phyloP scores from a whole-genome alignment of 257 asterid genomes.

The Ligustrum vulgare region DNA sequence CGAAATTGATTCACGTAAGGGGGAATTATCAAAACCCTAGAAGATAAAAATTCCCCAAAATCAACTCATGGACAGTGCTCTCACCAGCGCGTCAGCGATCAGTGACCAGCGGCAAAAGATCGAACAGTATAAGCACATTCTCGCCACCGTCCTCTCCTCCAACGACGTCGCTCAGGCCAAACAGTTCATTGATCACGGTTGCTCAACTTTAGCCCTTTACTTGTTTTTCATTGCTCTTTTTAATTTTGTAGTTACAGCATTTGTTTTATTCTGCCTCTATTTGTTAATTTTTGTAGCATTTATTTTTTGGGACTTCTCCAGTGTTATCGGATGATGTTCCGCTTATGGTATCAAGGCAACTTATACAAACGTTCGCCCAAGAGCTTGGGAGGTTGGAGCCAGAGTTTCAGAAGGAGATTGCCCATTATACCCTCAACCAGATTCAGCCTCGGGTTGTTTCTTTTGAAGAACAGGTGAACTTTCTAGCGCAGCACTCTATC shows the following conservation, averaged over 20 bases:
- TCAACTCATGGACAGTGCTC: constrained; percentile 71
- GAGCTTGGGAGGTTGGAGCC: constrained; percentile 85
- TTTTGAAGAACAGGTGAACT: constrained; percentile 84
- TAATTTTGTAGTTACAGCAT: not conserved
- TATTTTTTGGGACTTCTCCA: constrained; percentile 25
- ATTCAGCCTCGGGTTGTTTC: constrained; percentile 96
- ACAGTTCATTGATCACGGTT: constrained; percentile 72
- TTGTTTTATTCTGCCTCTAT: not conserved
- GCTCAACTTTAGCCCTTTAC: not conserved
- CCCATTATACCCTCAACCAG: constrained; percentile 87
- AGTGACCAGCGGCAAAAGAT: constrained; percentile 93
- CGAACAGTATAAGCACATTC: constrained; percentile 91
- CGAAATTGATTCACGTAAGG: not conserved
- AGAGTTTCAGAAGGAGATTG: constrained; percentile 84
- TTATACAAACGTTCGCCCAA: constrained; percentile 87
- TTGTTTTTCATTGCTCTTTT: not conserved
- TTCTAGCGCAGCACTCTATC: not conserved
- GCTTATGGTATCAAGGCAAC: constrained; percentile 94
- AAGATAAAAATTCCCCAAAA: not conserved
- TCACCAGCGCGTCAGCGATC: constrained; percentile 88
- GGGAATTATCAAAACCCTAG: not conserved
- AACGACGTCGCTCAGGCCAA: constrained; percentile 70
- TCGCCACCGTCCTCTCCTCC: constrained; percentile 75
- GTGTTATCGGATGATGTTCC: constrained; percentile 91
- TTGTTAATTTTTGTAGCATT: not conserved